These are phyloP conservation scores for Microsporum ferrugineum DNA, from an alignment of 2,329 filamentous ascomycete species.

Conservation along the genomic window DNA sequence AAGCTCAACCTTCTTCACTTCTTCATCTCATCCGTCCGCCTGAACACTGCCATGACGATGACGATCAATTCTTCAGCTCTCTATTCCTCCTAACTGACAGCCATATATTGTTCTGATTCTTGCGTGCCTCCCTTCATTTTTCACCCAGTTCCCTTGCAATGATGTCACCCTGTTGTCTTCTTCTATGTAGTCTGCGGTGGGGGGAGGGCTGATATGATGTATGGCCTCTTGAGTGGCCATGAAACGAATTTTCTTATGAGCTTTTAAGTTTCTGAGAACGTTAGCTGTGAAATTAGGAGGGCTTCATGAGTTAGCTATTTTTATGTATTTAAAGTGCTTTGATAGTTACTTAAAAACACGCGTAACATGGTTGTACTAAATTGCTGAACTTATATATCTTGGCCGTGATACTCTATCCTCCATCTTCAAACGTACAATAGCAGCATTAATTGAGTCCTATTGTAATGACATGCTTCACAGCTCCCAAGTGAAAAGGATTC, in stretches of 20 bases:
- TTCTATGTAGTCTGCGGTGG: neutral
- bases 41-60: neutral
- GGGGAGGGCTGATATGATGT: neutral
- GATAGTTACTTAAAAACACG: neutral
- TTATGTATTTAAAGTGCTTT: slow-evolving; percentile 1
- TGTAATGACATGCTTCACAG: too few species aligned
- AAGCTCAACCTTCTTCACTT: slow-evolving; percentile 1
- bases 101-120: neutral
- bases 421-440: neutral
- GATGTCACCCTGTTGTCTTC: neutral
- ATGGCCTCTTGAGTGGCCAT: neutral
- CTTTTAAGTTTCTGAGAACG: neutral
- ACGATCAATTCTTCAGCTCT: neutral
- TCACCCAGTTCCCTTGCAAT: neutral
- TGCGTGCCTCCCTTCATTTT: neutral
- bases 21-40: neutral
- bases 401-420: neutral
- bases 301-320: neutral
- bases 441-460: neutral
- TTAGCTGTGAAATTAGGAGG: neutral
- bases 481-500: neutral
- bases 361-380: neutral
- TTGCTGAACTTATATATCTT: neutral
- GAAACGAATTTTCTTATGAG: neutral
- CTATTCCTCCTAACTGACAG: neutral